These are phyloP conservation scores for Barnettozyma wickerhamii DNA, from an alignment of 805 yeast genomes.

Conservation along the genomic window DNA sequence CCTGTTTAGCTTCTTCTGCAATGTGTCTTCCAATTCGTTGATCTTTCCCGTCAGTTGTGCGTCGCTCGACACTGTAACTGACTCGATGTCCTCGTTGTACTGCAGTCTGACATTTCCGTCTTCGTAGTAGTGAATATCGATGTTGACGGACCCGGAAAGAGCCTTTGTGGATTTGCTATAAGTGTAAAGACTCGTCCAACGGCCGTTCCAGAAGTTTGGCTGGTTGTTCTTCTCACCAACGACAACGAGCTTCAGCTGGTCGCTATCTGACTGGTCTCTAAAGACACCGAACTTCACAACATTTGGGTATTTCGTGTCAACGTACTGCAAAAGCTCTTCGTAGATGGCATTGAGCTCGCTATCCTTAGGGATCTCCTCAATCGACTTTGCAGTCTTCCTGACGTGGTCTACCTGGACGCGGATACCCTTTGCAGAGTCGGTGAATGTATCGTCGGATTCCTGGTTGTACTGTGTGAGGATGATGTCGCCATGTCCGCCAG, in stretches of 20 bases:
- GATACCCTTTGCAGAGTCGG: conserved; percentile 46
- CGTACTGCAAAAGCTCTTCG: conserved; percentile 38
- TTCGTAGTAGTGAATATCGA: conserved; percentile 90
- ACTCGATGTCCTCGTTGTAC: conserved; percentile 33
- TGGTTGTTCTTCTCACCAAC: conserved; percentile 71
- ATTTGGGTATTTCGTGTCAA: conserved; percentile 64
- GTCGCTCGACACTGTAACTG: conserved; percentile 6
- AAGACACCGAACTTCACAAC: conserved; percentile 42
- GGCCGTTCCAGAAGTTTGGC: conserved; percentile 82
- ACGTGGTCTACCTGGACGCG: conserved; percentile 58
- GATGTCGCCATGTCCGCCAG: conserved; percentile 29
- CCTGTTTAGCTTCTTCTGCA: conserved; percentile 55
- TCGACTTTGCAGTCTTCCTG: conserved; percentile 43
- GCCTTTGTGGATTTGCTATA: conserved; percentile 25
- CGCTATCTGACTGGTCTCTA: conserved; percentile 25
- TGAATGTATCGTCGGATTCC: conserved; percentile 41
- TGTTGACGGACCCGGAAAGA: conserved; percentile 49
- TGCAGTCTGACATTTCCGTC: conserved; percentile 91
- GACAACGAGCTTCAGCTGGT: conserved; percentile 40
- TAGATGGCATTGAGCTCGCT: conserved; percentile 16
- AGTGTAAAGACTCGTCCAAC: conserved; percentile 71
- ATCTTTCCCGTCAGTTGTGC: conserved; percentile 41
- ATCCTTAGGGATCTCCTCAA: conserved; percentile 37
- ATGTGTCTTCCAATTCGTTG: conserved; percentile 49
- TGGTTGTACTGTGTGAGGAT: conserved; percentile 48